Evolutionary conservation across 1,284 basidiomycete genomes (phyloP).

Genomic region (Lentinus polychrous): DNA sequence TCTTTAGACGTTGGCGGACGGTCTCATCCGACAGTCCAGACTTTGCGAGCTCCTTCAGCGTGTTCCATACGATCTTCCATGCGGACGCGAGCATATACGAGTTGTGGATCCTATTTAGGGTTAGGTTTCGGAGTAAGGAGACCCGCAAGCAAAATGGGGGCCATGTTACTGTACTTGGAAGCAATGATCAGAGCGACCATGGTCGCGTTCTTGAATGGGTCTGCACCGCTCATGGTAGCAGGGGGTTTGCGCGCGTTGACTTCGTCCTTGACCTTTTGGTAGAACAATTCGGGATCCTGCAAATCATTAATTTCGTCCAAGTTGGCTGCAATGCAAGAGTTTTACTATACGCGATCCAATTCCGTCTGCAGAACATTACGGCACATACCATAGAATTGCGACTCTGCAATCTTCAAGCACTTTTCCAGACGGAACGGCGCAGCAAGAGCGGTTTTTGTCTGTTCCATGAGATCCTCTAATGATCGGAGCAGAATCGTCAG

Average conservation of each 20-base stretch:
- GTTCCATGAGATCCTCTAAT: conserved; percentile 60
- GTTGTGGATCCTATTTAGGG: conserved; percentile 57
- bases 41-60: conserved; percentile 43
- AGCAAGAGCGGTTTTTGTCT: conserved; percentile 49
- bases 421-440: conserved; percentile 57
- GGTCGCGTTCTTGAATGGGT: conserved; percentile 35
- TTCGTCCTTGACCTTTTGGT: conserved; percentile 45
- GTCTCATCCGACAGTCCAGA: conserved; percentile 47
- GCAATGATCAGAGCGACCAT: conserved; percentile 50
- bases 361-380: background rate
- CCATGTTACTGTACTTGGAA: conserved; percentile 40
- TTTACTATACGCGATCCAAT: background rate
- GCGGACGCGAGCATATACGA: conserved; percentile 68
- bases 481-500: conserved; percentile 7
- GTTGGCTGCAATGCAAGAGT: conserved; percentile 34
- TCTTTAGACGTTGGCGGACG: conserved; percentile 44
- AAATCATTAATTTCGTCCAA: conserved; percentile 61
- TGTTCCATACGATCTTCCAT: conserved; percentile 61
- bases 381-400: conserved; percentile 57
- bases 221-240: conserved; percentile 23
- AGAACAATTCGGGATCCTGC: conserved; percentile 55
- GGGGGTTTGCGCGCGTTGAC: conserved; percentile 40
- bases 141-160: background rate
- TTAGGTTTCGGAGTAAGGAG: background rate
- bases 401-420: conserved; percentile 58